These are phyloP conservation scores for Calonectria henricotiae DNA, from an alignment of 2,329 filamentous ascomycete species.

Conservation along the genomic window DNA sequence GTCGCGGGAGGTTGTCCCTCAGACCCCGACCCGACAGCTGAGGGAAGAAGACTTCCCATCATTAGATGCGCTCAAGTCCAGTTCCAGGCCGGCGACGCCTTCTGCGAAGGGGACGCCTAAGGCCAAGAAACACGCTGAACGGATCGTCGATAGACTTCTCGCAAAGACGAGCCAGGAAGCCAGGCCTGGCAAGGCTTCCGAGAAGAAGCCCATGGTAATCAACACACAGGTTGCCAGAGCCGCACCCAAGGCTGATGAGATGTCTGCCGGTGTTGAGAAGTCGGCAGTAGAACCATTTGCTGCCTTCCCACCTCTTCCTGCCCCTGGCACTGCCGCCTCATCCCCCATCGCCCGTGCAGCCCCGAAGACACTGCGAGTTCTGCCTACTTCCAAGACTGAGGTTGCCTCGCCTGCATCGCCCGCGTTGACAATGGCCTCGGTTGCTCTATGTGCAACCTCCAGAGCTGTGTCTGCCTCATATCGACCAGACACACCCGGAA, in stretches of 20 bases:
- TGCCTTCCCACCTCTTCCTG: slow-evolving; percentile 68
- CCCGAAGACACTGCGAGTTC: slow-evolving; percentile 79
- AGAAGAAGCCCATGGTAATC: slow-evolving; percentile 60
- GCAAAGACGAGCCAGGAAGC: slow-evolving; percentile 45
- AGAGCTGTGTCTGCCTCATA: slow-evolving; percentile 58
- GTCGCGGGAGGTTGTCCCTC: slow-evolving; percentile 64
- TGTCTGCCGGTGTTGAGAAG: slow-evolving; percentile 54
- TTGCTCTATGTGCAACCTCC: slow-evolving; percentile 52
- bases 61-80: slow-evolving; percentile 64
- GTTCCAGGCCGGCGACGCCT: slow-evolving; percentile 57
- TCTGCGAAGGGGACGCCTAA: slow-evolving; percentile 57
- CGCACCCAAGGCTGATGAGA: slow-evolving; percentile 54
- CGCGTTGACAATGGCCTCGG: slow-evolving; percentile 53
- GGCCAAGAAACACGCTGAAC: slow-evolving; percentile 55
- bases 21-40: slow-evolving; percentile 53
- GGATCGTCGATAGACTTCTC: slow-evolving; percentile 49
- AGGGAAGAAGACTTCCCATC: slow-evolving; percentile 76
- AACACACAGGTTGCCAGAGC: slow-evolving; percentile 68
- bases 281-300: slow-evolving; percentile 54
- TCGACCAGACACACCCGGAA: slow-evolving; percentile 80
- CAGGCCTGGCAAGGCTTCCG: slow-evolving; percentile 36
- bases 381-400: slow-evolving; percentile 78
- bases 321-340: slow-evolving; percentile 64
- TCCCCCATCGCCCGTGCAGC: slow-evolving; percentile 69
- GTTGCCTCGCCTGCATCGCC: slow-evolving; percentile 61